phyloP scores from a whole-genome alignment of 495 filamentous ascomycete genomes.

The Talaromyces proteolyticus region DNA sequence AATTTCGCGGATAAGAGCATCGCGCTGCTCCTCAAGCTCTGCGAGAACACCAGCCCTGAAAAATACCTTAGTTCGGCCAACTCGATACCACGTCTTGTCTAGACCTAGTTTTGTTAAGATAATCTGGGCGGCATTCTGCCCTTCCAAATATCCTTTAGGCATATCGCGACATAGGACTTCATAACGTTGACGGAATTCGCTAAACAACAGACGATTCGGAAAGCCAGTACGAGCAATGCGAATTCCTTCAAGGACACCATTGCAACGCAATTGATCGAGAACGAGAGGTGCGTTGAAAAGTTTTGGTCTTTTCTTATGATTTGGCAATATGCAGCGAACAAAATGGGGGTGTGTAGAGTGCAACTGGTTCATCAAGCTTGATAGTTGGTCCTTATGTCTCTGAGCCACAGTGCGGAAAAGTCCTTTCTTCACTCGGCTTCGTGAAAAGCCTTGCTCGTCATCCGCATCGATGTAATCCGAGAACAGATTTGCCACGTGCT shows the following conservation, averaged over 20 bases:
- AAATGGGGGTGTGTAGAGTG: constrained; percentile 98
- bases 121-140: constrained; percentile 73
- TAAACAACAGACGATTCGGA: constrained; percentile 86
- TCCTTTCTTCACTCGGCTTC: constrained; percentile 92
- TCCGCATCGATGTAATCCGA: constrained; percentile 75
- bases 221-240: constrained; percentile 98
- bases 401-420: constrained; percentile 97
- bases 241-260: constrained; percentile 97
- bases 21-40: constrained; percentile 92
- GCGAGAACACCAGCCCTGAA: constrained; percentile 95
- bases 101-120: constrained; percentile 88
- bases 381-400: constrained; percentile 94
- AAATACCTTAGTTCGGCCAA: constrained; percentile 96
- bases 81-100: constrained; percentile 80
- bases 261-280: constrained; percentile 92
- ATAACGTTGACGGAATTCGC: constrained; percentile 93
- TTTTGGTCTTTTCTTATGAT: constrained; percentile 97
- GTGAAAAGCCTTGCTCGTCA: constrained; percentile 53
- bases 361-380: constrained; percentile 90
- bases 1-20: constrained; percentile 85
- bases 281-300: constrained; percentile 84
- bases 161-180: constrained; percentile 90
- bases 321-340: constrained; percentile 95
- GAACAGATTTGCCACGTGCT: constrained; percentile 80
- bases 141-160: constrained; percentile 87